Conservation (phyloP, 768 basidiomycete genomes). For the Boletus reticulatus region DNA sequence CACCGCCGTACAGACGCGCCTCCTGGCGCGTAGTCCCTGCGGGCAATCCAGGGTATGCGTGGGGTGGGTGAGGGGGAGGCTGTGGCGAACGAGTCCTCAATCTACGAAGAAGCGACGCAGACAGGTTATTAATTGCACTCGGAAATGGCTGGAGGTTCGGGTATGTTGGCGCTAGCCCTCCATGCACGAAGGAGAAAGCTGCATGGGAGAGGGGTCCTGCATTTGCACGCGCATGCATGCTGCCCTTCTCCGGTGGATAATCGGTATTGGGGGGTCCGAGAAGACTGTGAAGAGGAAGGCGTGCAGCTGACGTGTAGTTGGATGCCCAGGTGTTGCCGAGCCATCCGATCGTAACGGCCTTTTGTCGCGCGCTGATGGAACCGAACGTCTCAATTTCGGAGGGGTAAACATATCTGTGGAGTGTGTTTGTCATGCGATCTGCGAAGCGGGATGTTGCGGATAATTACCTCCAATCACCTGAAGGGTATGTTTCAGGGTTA, state of each 20-base stretch:
- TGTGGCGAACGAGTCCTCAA: slow-evolving; percentile 64
- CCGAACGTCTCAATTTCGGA: slow-evolving; percentile 85
- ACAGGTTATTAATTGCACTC: slow-evolving; percentile 74
- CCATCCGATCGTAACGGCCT: slow-evolving; percentile 69
- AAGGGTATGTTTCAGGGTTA: slow-evolving; percentile 12
- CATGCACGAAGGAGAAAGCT: slow-evolving; percentile 91
- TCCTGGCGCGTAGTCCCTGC: slow-evolving; percentile 63
- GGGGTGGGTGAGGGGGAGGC: slow-evolving; percentile 76
- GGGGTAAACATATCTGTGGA: slow-evolving; percentile 74
- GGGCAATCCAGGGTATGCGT: slow-evolving; percentile 73
- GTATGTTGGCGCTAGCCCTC: slow-evolving; percentile 81
- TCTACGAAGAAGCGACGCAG: slow-evolving; percentile 64
- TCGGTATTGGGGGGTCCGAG: slow-evolving; percentile 67
- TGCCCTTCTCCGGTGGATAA: slow-evolving; percentile 41
- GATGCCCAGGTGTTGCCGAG: slow-evolving; percentile 80
- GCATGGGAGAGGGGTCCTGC: slow-evolving; percentile 63
- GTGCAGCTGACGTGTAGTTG: slow-evolving; percentile 81
- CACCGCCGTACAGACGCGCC: slow-evolving; percentile 61
- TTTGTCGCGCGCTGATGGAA: slow-evolving; percentile 64
- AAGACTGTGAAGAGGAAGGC: slow-evolving; percentile 75
- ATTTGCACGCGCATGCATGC: slow-evolving; percentile 31
- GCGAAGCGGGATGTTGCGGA: slow-evolving; percentile 1
- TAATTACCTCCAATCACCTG: slow-evolving; percentile 82
- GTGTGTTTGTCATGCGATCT: slow-evolving; percentile 4
- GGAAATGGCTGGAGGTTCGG: slow-evolving; percentile 79